phyloP scores from a whole-genome alignment of 129 eudicot species.

The Saussurea involucrata region DNA sequence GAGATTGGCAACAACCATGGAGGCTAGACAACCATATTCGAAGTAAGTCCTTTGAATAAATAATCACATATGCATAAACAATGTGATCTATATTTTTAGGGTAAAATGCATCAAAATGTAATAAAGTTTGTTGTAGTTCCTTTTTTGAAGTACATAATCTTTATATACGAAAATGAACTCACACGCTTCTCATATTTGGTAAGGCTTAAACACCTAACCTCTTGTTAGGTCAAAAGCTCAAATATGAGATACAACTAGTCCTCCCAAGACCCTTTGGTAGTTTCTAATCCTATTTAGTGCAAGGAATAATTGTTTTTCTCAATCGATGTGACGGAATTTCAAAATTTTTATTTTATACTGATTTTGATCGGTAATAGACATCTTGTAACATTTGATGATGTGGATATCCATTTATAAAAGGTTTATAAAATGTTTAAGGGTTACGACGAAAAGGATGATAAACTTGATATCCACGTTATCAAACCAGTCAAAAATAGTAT shows the following conservation, averaged over 20 bases:
- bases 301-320: no score
- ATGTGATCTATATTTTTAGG: not conserved
- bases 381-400: not conserved
- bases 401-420: not conserved
- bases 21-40: constrained; percentile 4
- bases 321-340: no score
- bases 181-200: not conserved
- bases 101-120: not conserved
- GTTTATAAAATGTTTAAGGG: not conserved
- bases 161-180: not conserved
- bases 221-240: not conserved
- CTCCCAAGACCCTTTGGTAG: not conserved
- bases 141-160: not conserved
- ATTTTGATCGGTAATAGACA: not conserved
- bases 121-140: not conserved
- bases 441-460: not conserved
- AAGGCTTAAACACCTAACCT: not conserved
- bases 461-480: not conserved
- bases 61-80: not conserved
- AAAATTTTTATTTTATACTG: no score
- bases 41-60: constrained; percentile 9
- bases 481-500: not conserved
- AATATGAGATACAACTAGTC: not conserved
- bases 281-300: no score
- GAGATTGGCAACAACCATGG: not conserved